Conservation (phyloP, 2,329 filamentous ascomycete genomes). For the Ilyonectria destructans region DNA sequence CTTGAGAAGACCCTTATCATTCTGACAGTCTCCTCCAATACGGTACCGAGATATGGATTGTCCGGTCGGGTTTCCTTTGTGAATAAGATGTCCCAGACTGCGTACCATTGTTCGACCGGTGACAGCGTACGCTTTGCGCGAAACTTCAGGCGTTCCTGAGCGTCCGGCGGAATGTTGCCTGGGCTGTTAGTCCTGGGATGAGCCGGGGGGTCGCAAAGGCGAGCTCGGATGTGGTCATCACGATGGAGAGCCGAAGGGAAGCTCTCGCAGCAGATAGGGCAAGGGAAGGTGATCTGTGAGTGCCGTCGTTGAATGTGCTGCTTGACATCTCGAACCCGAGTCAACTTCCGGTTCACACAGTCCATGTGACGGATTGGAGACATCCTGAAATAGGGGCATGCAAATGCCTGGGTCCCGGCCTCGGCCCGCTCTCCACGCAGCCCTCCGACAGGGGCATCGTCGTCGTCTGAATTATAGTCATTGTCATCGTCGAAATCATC, state of each 20-base stretch:
- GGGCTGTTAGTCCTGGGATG: not conserved
- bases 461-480: not conserved
- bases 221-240: constrained; percentile 23
- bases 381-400: constrained; percentile 37
- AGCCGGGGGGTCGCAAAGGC: not conserved
- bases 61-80: not conserved
- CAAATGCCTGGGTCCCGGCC: constrained; percentile 10
- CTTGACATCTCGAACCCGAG: constrained; percentile 41
- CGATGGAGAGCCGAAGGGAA: constrained; percentile 11
- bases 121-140: constrained; percentile 22
- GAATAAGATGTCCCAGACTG: constrained; percentile 39
- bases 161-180: constrained; percentile 24
- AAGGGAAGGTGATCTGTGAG: constrained; percentile 25
- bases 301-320: constrained; percentile 39
- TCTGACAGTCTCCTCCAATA: constrained; percentile 29
- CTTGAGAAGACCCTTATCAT: constrained; percentile 34
- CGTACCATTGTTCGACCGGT: constrained; percentile 33
- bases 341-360: constrained; percentile 36
- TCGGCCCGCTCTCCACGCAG: not conserved
- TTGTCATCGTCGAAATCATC: not conserved
- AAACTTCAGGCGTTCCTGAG: constrained; percentile 27
- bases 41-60: constrained; percentile 27
- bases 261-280: constrained; percentile 24
- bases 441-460: not conserved
- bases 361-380: constrained; percentile 31